Conservation (phyloP, 2,329 filamentous ascomycete species). For the Neopestalotiopsis clavispora region DNA sequence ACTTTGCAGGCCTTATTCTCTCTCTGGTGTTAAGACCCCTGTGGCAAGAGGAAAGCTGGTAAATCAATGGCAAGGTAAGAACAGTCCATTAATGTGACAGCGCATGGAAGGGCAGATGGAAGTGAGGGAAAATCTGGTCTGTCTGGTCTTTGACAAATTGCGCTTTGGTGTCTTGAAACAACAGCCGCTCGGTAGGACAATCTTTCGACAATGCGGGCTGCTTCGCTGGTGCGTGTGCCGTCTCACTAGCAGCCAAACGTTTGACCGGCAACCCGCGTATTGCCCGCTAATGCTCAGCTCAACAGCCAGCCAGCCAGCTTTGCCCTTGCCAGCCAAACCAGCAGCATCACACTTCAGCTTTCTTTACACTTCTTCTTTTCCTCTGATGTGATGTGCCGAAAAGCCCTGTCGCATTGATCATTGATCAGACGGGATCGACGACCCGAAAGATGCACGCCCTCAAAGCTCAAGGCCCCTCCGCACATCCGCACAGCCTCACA, state of each 20-base stretch:
- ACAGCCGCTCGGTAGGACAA: neutral
- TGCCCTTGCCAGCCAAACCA: neutral
- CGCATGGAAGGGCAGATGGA: too few species aligned
- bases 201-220: neutral
- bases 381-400: conserved; percentile 6
- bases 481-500: neutral
- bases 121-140: too few species aligned
- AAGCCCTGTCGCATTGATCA: conserved; percentile 11
- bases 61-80: too few species aligned
- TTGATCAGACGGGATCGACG: conserved; percentile 17
- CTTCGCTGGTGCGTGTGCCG: neutral
- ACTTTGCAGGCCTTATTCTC: too few species aligned
- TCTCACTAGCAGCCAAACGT: neutral
- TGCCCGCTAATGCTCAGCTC: neutral
- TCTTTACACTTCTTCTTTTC: neutral
- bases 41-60: too few species aligned
- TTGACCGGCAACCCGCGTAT: neutral
- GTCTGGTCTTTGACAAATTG: neutral
- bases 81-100: too few species aligned
- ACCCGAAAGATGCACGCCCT: neutral
- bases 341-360: neutral
- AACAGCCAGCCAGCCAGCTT: neutral
- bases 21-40: too few species aligned
- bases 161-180: conserved; percentile 3
- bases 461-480: too few species aligned